Percentiles rank a stretch among this genome's conserved stretches.
Conservation (phyloP, 1,284 basidiomycete species). For the Spongiforma sp. region DNA sequence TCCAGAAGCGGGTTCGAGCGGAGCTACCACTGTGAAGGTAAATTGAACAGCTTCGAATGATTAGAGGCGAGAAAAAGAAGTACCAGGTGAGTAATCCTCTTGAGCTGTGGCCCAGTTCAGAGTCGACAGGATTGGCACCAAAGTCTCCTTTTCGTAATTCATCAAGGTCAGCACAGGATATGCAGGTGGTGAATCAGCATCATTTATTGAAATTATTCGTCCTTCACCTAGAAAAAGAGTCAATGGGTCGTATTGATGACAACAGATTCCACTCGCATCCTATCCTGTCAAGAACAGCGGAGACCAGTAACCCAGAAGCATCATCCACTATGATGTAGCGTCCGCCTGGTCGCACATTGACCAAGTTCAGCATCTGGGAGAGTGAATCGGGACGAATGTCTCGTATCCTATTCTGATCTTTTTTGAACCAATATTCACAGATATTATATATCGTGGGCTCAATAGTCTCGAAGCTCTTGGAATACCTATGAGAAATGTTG, state of each 20-base stretch:
- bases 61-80: conserved; percentile 21
- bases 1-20: conserved; percentile 58
- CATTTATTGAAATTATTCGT: conserved; percentile 84
- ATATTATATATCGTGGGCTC: conserved; percentile 91
- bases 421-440: conserved; percentile 87
- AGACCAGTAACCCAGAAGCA: conserved; percentile 88
- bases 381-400: conserved; percentile 90
- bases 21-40: conserved; percentile 53
- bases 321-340: conserved; percentile 93
- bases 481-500: conserved; percentile 62
- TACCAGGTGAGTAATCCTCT: conserved; percentile 75
- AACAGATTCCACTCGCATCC: conserved; percentile 60
- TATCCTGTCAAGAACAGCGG: conserved; percentile 85
- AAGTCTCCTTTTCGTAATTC: conserved; percentile 78
- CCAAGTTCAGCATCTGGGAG: conserved; percentile 86
- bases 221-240: conserved; percentile 65
- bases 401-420: conserved; percentile 82
- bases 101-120: conserved; percentile 94
- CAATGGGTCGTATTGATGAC: neutral
- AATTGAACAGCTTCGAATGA: conserved; percentile 6
- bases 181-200: conserved; percentile 92
- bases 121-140: conserved; percentile 64
- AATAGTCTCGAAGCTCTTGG: conserved; percentile 87
- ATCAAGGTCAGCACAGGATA: conserved; percentile 86
- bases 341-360: conserved; percentile 86